phyloP scores from a whole-genome alignment of 345 rosid species.

The Citrus cavaleriei region DNA sequence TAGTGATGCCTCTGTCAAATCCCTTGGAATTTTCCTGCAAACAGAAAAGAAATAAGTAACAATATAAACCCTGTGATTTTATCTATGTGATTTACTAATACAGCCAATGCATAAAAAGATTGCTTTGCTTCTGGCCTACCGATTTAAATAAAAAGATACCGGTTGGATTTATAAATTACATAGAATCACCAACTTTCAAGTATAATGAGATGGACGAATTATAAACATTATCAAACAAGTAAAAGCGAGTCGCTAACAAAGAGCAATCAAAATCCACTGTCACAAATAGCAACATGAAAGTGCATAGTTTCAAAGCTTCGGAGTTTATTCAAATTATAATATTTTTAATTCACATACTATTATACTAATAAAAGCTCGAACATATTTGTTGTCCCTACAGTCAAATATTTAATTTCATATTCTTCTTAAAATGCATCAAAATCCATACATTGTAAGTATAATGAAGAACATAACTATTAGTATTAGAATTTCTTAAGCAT shows the following conservation, averaged over 20 bases:
- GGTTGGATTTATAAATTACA: background rate
- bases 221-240: background rate
- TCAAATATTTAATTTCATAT: background rate
- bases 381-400: too few relatives aligned
- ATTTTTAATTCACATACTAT: background rate
- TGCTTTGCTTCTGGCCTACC: background rate
- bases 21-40: conserved; percentile 97
- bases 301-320: background rate
- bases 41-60: conserved; percentile 6
- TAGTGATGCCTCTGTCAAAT: conserved; percentile 94
- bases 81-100: background rate
- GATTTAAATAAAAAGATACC: background rate
- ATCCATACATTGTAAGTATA: background rate
- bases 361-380: background rate
- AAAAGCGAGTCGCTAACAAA: too few relatives aligned
- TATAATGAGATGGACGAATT: background rate
- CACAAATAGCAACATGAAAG: background rate
- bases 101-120: background rate
- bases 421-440: background rate
- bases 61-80: background rate
- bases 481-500: background rate
- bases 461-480: background rate
- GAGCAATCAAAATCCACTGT: too few relatives aligned
- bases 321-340: background rate
- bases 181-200: background rate